Conservation (phyloP, 306 rosid genomes). For the Leucaena leucocephala region DNA sequence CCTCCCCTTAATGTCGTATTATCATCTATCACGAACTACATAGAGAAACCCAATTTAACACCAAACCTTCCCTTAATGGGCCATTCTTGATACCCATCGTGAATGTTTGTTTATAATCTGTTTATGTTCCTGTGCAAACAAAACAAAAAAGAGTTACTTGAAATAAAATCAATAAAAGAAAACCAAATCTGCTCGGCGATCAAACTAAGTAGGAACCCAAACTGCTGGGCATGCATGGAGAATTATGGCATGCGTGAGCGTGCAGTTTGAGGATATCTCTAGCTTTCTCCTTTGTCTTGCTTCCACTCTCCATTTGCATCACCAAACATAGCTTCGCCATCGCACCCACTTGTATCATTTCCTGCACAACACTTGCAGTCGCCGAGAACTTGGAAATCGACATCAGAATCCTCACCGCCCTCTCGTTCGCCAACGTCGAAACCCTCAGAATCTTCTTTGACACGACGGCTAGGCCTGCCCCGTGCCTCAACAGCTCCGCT, state of each 20-base stretch:
- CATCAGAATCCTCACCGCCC: conserved; percentile 65
- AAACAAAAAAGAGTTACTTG: background rate
- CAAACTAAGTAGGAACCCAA: conserved; percentile 56
- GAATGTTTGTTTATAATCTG: background rate
- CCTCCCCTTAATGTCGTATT: background rate
- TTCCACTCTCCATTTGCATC: conserved; percentile 71
- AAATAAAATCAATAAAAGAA: background rate
- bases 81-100: background rate
- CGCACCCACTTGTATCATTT: conserved; percentile 73
- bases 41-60: background rate
- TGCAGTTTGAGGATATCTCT: conserved; percentile 74
- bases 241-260: conserved; percentile 59
- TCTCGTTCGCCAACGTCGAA: conserved; percentile 65
- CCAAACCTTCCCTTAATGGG: background rate
- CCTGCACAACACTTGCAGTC: conserved; percentile 52
- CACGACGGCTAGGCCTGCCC: conserved; percentile 72
- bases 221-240: conserved; percentile 59
- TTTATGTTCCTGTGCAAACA: conserved; percentile 11
- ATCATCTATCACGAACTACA: background rate
- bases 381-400: conserved; percentile 59
- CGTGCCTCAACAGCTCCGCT: conserved; percentile 64
- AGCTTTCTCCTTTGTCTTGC: conserved; percentile 72
- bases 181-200: background rate
- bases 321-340: conserved; percentile 76
- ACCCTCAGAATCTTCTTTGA: conserved; percentile 81